Percentiles rank a stretch among this genome's conserved stretches.
Evolutionary conservation across 2,329 filamentous ascomycete genomes (phyloP).

Genomic region (Cladobotryum protrusum): DNA sequence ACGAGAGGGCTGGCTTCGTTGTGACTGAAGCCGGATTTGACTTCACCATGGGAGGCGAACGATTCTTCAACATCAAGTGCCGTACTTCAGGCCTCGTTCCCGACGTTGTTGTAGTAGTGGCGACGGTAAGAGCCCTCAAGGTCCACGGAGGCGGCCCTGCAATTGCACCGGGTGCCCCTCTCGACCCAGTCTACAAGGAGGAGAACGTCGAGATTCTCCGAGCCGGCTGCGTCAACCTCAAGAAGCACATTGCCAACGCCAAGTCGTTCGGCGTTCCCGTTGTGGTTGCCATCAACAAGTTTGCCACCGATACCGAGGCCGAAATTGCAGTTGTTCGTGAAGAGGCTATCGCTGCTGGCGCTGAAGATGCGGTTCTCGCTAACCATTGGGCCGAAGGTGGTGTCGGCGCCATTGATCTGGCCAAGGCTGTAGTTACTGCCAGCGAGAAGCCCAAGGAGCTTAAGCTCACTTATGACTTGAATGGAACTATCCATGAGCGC

Average conservation of each 20-base stretch:
- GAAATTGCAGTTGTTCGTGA: slow-evolving; percentile 86
- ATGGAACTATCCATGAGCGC: slow-evolving; percentile 76
- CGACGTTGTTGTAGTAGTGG: slow-evolving; percentile 90
- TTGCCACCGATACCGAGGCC: slow-evolving; percentile 86
- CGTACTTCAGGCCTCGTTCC: slow-evolving; percentile 86
- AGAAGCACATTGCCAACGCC: slow-evolving; percentile 91
- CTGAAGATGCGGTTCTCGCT: slow-evolving; percentile 85
- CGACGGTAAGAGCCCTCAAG: slow-evolving; percentile 91
- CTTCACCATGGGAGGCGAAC: slow-evolving; percentile 98
- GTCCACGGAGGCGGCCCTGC: slow-evolving; percentile 95
- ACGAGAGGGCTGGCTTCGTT: slow-evolving; percentile 80
- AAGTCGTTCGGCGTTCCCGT: slow-evolving; percentile 86
- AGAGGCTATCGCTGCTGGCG: slow-evolving; percentile 84
- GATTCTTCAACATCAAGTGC: slow-evolving; percentile 99
- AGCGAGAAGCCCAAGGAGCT: slow-evolving; percentile 80
- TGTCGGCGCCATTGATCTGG: slow-evolving; percentile 81
- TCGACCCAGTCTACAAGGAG: slow-evolving; percentile 83
- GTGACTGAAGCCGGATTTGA: slow-evolving; percentile 97
- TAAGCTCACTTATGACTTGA: slow-evolving; percentile 76
- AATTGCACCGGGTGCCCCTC: slow-evolving; percentile 76
- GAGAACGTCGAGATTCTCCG: slow-evolving; percentile 92
- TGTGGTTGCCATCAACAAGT: slow-evolving; percentile 95
- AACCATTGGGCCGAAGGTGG: slow-evolving; percentile 98
- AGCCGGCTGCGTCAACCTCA: slow-evolving; percentile 85
- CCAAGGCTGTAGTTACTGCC: slow-evolving; percentile 77